phyloP scores from a whole-genome alignment of 257 asterid species.

The Dorcoceras hygrometricum region DNA sequence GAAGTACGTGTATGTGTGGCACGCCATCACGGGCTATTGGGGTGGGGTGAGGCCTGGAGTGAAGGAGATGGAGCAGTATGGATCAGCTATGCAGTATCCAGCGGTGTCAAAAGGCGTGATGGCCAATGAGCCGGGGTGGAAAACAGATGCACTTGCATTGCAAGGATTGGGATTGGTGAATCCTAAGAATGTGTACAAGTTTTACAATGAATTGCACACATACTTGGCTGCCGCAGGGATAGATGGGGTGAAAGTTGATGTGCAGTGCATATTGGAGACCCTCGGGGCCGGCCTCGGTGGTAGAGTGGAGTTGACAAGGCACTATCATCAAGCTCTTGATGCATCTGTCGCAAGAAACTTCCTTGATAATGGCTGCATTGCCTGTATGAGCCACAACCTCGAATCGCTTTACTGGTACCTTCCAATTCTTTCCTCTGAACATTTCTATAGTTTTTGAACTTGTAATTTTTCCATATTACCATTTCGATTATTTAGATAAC shows the following conservation, averaged over 20 bases:
- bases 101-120: constrained; percentile 56
- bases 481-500: not conserved
- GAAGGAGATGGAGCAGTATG: constrained; percentile 62
- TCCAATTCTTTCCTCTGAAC: not conserved
- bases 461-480: not conserved
- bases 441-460: not conserved
- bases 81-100: constrained; percentile 63
- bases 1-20: constrained; percentile 81
- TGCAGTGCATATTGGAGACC: constrained; percentile 82
- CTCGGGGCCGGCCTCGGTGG: constrained; percentile 85
- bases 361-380: constrained; percentile 79
- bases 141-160: constrained; percentile 58
- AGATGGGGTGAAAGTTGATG: constrained; percentile 86
- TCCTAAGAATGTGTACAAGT: constrained; percentile 65
- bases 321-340: constrained; percentile 84
- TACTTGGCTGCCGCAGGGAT: constrained; percentile 77
- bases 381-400: constrained; percentile 89
- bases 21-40: constrained; percentile 85
- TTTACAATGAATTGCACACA: constrained; percentile 71
- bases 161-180: constrained; percentile 83
- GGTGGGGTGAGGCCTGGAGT: constrained; percentile 81
- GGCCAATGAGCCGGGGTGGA: constrained; percentile 75
- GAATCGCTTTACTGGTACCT: constrained; percentile 76
- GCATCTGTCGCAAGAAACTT: constrained; percentile 75
- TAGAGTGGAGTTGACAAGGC: constrained; percentile 69